Conservation (phyloP, 768 basidiomycete genomes). For the Lactarius akahatsu region DNA sequence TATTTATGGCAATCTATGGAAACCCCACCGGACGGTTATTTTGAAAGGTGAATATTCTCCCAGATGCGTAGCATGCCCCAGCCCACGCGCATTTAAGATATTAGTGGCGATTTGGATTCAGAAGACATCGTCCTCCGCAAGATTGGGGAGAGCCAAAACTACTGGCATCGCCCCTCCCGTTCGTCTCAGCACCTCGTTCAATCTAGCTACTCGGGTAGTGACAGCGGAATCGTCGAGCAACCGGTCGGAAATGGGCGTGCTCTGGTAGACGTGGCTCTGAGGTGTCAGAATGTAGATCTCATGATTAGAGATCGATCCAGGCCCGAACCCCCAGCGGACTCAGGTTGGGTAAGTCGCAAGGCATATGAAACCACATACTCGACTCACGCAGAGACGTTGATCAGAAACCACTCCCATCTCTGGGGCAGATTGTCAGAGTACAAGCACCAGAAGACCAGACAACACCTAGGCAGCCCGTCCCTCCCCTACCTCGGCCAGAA, state of each 20-base stretch:
- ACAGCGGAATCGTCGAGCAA: background rate
- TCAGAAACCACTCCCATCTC: background rate
- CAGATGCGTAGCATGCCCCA: too few relatives aligned
- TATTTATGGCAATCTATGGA: slow-evolving; percentile 14
- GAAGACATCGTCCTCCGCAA: background rate
- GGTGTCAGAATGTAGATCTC: background rate
- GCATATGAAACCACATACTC: background rate
- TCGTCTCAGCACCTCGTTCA: background rate
- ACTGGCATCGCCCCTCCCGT: background rate
- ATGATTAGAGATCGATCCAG: slow-evolving; percentile 1
- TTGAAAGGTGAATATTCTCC: slow-evolving; percentile 9
- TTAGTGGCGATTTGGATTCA: background rate
- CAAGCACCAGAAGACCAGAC: background rate
- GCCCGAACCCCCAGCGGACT: background rate
- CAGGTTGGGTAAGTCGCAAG: background rate
- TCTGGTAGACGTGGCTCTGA: background rate
- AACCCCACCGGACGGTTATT: slow-evolving; percentile 8
- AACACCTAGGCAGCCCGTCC: background rate
- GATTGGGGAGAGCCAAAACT: background rate
- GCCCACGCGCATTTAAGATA: background rate
- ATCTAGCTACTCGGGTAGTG: background rate
- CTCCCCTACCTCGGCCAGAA: background rate
- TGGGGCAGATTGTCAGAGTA: background rate
- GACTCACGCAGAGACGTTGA: background rate
- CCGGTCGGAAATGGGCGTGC: background rate